Conservation (phyloP, 768 basidiomycete species). For the Arthromyces matolae region DNA sequence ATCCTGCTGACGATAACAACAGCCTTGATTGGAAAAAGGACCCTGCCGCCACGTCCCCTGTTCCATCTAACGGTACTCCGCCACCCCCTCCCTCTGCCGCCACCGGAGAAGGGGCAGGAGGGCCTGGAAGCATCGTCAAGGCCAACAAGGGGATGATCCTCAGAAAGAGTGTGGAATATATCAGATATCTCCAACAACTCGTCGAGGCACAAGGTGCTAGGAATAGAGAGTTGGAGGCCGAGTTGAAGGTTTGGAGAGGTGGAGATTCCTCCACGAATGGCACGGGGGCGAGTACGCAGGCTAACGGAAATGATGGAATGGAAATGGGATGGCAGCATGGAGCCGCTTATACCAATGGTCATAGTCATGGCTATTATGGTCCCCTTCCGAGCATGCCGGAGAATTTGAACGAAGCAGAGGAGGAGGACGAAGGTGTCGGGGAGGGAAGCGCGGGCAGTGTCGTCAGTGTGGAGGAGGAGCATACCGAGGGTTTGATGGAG, state of each 20-base stretch:
- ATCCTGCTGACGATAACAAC: conserved; percentile 11
- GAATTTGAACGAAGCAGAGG: not conserved
- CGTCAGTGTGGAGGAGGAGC: no score
- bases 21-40: conserved; percentile 16
- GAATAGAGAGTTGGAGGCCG: conserved; percentile 75
- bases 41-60: not conserved
- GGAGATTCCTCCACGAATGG: not conserved
- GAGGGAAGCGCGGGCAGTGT: conserved; percentile 7
- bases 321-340: conserved; percentile 8
- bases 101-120: conserved; percentile 15
- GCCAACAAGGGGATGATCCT: conserved; percentile 96
- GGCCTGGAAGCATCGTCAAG: conserved; percentile 59
- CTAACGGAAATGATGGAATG: conserved; percentile 3
- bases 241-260: conserved; percentile 38
- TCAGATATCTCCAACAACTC: conserved; percentile 82
- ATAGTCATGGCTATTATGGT: conserved; percentile 13
- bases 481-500: conserved; percentile 13
- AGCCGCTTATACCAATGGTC: not conserved
- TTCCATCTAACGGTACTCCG: conserved; percentile 8
- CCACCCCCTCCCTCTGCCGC: not conserved
- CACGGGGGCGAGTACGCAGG: not conserved
- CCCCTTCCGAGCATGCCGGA: conserved; percentile 30
- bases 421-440: conserved; percentile 2
- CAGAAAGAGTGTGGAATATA: conserved; percentile 76
- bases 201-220: conserved; percentile 75